Evolutionary conservation across 768 basidiomycete species (phyloP).

Genomic region (Mycena venus): DNA sequence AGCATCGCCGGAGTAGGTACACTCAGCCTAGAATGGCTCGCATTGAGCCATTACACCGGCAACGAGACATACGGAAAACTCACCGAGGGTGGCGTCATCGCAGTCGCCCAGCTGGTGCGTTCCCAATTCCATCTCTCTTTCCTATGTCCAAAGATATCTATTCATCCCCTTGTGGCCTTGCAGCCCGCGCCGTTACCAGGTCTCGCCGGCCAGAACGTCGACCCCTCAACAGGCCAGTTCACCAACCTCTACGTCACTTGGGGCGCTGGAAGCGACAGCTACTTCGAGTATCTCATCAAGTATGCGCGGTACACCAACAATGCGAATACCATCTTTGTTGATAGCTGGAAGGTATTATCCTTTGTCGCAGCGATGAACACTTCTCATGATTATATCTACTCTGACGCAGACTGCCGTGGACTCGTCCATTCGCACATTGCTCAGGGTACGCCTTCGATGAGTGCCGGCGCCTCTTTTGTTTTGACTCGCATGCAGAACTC

Average conservation of each 20-base stretch:
- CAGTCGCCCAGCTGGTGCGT: constrained; percentile 61
- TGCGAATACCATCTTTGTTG: constrained; percentile 68
- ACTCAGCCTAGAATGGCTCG: constrained; percentile 68
- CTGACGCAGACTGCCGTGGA: constrained; percentile 68
- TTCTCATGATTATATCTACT: not conserved
- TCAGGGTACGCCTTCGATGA: constrained; percentile 58
- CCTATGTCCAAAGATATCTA: not conserved
- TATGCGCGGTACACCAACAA: constrained; percentile 77
- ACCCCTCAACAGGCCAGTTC: constrained; percentile 63
- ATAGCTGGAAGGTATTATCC: constrained; percentile 63
- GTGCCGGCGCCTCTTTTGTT: not conserved
- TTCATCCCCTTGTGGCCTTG: not conserved
- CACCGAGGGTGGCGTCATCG: constrained; percentile 62
- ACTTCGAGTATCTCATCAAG: constrained; percentile 85
- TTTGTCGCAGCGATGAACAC: not conserved
- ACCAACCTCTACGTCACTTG: constrained; percentile 71
- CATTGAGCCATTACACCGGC: constrained; percentile 66
- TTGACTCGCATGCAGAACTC: constrained; percentile 59
- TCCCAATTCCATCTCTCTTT: too few species aligned
- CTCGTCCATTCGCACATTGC: constrained; percentile 71
- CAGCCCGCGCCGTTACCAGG: constrained; percentile 48
- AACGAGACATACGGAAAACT: constrained; percentile 74
- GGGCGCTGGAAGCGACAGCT: constrained; percentile 83
- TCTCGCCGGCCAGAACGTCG: constrained; percentile 70
- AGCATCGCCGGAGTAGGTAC: constrained; percentile 72